Evolutionary conservation across 768 basidiomycete species (phyloP), one percentile per base, ranked within the genome.

Genomic region (Piloderma croceum): DNA sequence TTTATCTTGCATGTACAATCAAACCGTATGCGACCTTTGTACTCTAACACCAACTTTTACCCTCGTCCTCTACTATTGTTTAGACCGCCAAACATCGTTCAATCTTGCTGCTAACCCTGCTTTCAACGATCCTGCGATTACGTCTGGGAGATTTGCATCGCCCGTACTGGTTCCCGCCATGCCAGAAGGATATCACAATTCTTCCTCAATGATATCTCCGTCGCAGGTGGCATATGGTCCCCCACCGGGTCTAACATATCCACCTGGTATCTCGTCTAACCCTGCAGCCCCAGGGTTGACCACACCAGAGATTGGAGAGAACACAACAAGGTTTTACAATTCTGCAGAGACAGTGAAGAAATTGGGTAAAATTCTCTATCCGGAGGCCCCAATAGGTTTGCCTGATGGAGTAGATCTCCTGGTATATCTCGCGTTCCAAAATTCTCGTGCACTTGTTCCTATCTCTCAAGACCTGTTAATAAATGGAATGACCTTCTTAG

Each of bases 101-200:
- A 57, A 61, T 7, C 62, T 58, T 40, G 38, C 49, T 54, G 63
- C 57, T 49, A 47, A 51, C 46, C 73, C 72, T 44, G 71, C 72
- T 19, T 87, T 86, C 58, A 71, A 67, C 45, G 85, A 88, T 51
- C 84, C 84, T 33, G 84, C 84, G 10, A 86, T 88, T 35, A 85
- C 87, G 82, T 81, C 83, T 24, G 82, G 81, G 17, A 73, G 78
- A 45, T 73, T 85, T 56, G 68, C 72, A 4, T 63, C 75, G 10
- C 63, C 61, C 4, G 48, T 69, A 29, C 63, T 18, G 50, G 53
- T 38, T 47, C 49, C 15, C 61, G 58, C 44, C 52, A 57, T 42
- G 53, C 62, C 9, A 9, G 27, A 9, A 9, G 27, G 27, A 15
- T 29, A 29, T 15, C 27, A 9, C 9, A 19, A 11, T 39, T 35